phyloP scores from a whole-genome alignment of 306 rosid genomes.

The Inga oerstediana region DNA sequence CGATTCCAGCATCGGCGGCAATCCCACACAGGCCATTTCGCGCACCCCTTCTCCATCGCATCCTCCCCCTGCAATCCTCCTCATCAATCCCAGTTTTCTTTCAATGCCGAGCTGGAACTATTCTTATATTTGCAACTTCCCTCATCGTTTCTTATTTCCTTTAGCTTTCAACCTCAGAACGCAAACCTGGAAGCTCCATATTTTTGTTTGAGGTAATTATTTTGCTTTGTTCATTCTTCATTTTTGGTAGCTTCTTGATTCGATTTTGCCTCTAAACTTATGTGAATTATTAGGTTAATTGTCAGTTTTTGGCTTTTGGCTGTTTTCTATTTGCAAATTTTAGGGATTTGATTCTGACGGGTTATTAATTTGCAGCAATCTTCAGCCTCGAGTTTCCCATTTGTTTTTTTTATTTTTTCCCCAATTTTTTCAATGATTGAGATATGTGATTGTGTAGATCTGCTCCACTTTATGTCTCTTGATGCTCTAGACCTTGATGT shows the following conservation, averaged over 20 bases:
- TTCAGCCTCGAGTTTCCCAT: not conserved
- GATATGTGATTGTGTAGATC: too few relatives aligned
- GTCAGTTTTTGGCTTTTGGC: not conserved
- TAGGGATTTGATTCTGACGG: not conserved
- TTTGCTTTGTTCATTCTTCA: not conserved
- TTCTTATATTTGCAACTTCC: too few relatives aligned
- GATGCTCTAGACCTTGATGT: too few relatives aligned
- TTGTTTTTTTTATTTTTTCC: too few relatives aligned
- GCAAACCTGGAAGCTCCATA: not conserved
- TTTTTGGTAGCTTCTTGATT: not conserved
- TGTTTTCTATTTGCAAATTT: not conserved
- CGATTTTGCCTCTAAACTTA: not conserved
- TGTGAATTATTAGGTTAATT: not conserved
- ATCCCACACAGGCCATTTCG: too few relatives aligned
- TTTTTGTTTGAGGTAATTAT: not conserved
- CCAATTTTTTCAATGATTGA: too few relatives aligned
- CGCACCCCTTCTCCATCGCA: too few relatives aligned
- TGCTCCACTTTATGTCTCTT: too few relatives aligned
- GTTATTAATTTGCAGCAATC: not conserved
- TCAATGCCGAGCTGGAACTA: too few relatives aligned
- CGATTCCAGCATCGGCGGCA: too few relatives aligned
- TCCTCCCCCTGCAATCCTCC: too few relatives aligned
- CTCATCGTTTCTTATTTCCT: not conserved
- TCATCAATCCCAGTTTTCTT: too few relatives aligned
- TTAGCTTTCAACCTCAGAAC: not conserved